phyloP scores from a whole-genome alignment of 495 filamentous ascomycete genomes.

The Chaetomidium leptoderma region DNA sequence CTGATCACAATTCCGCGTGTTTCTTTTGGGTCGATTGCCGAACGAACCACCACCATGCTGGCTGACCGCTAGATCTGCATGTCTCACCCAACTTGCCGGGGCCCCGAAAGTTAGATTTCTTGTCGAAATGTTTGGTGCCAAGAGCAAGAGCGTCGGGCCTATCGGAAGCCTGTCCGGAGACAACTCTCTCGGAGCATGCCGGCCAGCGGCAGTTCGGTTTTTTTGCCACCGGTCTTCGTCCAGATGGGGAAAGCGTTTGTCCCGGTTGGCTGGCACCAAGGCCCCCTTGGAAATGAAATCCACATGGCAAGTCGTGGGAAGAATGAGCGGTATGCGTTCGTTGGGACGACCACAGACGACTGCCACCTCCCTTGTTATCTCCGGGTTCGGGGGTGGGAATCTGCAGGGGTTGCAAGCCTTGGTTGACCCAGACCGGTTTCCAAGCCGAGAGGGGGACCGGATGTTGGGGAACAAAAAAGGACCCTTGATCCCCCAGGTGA shows the following conservation, averaged over 20 bases:
- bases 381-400: neutral
- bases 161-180: neutral
- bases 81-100: neutral
- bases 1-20: too few relatives aligned
- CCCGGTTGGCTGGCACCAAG: neutral
- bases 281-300: neutral
- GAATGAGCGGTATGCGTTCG: slow-evolving; percentile 2
- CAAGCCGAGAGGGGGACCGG: neutral
- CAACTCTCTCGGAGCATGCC: neutral
- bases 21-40: too few relatives aligned
- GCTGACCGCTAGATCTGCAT: too few relatives aligned
- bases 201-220: too few relatives aligned
- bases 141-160: neutral
- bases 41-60: too few relatives aligned
- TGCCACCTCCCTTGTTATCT: slow-evolving; percentile 1
- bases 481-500: neutral
- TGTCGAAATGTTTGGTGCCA: neutral
- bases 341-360: neutral
- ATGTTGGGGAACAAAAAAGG: neutral
- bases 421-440: neutral
- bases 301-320: neutral
- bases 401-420: neutral
- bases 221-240: too few relatives aligned
- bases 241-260: neutral
- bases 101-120: too few relatives aligned